phyloP scores from a whole-genome alignment of 2,329 filamentous ascomycete genomes.

The Fusarium subglutinans region DNA sequence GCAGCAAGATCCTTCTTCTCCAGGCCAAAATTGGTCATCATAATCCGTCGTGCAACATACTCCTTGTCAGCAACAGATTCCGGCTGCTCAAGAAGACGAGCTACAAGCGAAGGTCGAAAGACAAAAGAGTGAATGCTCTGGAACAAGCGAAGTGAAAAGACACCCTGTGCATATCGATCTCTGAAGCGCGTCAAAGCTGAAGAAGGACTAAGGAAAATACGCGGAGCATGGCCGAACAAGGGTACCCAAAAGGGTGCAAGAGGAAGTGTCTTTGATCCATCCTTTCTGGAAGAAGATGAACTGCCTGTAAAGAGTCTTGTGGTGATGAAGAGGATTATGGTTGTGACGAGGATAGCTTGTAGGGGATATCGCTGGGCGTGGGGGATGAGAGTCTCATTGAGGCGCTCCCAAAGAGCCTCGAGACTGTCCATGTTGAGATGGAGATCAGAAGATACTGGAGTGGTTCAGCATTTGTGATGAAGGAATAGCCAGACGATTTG shows the following conservation, averaged over 20 bases:
- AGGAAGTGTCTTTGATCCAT: constrained; percentile 37
- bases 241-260: constrained; percentile 50
- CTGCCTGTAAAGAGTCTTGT: constrained; percentile 38
- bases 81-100: constrained; percentile 45
- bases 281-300: constrained; percentile 51
- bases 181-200: constrained; percentile 45
- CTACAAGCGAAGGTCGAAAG: constrained; percentile 45
- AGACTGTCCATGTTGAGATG: constrained; percentile 25
- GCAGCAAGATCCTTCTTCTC: constrained; percentile 44
- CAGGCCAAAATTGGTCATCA: constrained; percentile 48
- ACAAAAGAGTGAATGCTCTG: constrained; percentile 48
- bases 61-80: constrained; percentile 41
- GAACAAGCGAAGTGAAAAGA: constrained; percentile 49
- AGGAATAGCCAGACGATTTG: background rate
- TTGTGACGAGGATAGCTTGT: constrained; percentile 36
- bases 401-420: constrained; percentile 12
- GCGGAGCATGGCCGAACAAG: constrained; percentile 48
- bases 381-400: constrained; percentile 33
- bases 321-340: constrained; percentile 41
- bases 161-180: constrained; percentile 46
- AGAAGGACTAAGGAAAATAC: constrained; percentile 43
- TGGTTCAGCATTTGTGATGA: background rate
- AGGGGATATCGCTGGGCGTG: constrained; percentile 36
- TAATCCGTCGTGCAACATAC: constrained; percentile 38
- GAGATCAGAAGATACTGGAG: background rate